phyloP scores from a whole-genome alignment of 805 yeast genomes.

The Candida rishiriensis region DNA sequence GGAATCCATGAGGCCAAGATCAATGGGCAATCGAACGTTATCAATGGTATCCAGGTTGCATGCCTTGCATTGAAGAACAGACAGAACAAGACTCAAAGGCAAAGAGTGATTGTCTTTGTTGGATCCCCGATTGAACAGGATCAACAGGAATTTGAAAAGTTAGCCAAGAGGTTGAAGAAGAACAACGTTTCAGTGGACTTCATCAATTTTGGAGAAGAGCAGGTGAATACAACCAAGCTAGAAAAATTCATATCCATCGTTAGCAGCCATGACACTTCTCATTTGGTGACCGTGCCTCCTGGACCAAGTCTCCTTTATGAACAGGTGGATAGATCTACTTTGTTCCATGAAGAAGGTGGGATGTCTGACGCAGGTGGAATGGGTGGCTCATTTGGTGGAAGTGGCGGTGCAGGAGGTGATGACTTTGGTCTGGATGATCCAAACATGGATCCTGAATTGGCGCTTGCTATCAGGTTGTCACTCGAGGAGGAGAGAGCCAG shows the following conservation, averaged over 20 bases:
- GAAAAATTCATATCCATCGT: slow-evolving; percentile 74
- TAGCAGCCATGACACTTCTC: slow-evolving; percentile 72
- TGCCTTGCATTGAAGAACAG: slow-evolving; percentile 92
- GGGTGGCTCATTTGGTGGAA: slow-evolving; percentile 38
- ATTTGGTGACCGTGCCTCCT: slow-evolving; percentile 81
- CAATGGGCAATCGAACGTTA: slow-evolving; percentile 60
- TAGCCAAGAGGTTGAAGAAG: slow-evolving; percentile 91
- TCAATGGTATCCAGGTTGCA: slow-evolving; percentile 90
- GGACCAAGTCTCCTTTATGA: slow-evolving; percentile 84
- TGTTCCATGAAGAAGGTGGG: slow-evolving; percentile 62
- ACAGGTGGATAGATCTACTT: slow-evolving; percentile 69
- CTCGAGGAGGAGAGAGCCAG: slow-evolving; percentile 92
- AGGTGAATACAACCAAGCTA: slow-evolving; percentile 67
- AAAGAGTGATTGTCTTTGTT: slow-evolving; percentile 83
- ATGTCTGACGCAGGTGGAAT: slow-evolving; percentile 37
- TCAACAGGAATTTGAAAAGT: slow-evolving; percentile 67
- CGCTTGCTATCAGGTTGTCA: slow-evolving; percentile 89
- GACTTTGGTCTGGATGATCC: slow-evolving; percentile 76
- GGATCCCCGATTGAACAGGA: slow-evolving; percentile 77
- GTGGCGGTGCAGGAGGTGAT: slow-evolving; percentile 36
- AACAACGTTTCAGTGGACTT: slow-evolving; percentile 87
- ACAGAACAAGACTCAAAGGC: slow-evolving; percentile 88
- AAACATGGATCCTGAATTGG: slow-evolving; percentile 93
- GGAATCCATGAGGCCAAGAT: slow-evolving; percentile 80
- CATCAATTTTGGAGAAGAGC: slow-evolving; percentile 88